Base-by-base conservation (phyloP, 352 stramenopile genomes). In the Aphanomyces astaci region DNA sequence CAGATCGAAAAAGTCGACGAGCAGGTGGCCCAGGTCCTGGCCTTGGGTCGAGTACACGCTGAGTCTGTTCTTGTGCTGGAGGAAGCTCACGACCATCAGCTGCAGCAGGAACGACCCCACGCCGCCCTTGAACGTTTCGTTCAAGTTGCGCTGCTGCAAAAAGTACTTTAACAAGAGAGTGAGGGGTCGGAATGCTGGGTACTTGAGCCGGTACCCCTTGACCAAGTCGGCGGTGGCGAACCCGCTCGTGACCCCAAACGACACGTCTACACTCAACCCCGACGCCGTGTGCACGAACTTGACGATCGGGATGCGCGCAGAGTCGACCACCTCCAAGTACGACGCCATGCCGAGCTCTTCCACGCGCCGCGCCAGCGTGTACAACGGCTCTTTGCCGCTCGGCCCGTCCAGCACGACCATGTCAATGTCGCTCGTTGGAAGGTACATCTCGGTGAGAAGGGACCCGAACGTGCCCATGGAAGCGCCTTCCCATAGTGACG, bases 81-180 rank as follows among this genome's bases (percentile, higher is more conserved):
- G 75, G 68, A 96, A 98, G 69, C 88, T 96, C 5, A 98, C 76
- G 64, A 98, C 95, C 90, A 98, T 97, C 59, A 98, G 79, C 75
- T 98, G 92, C 40, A 98, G 69, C 71, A 98, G 67, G 70, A 97
- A 98, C 7, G 87, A 97, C 22, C 95, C 96, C 9, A 98, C 81
- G 4, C 96, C 96, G 11, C 96, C 96, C 13, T 81, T 86, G 64
- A 97, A 98, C 31, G 96, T 97, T 77, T 98, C 91, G 73, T 98
- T 98, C 27, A 98, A 74, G 15, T 83, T 87, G 49, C 96, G 78
- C 74, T 97, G 89, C 7, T 84, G 81, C 73, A 98, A 78, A 76
- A 98, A 98, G 73, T 98, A 97, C 77, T 98, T 98, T 46, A 98
- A 71, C 36, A 98, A 82, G 43, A 98, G 87, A 17, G 91, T 94